Percentiles rank a stretch among this genome's conserved stretches.
phyloP scores from a whole-genome alignment of 2,329 filamentous ascomycete species.

The Colletotrichum sp. region DNA sequence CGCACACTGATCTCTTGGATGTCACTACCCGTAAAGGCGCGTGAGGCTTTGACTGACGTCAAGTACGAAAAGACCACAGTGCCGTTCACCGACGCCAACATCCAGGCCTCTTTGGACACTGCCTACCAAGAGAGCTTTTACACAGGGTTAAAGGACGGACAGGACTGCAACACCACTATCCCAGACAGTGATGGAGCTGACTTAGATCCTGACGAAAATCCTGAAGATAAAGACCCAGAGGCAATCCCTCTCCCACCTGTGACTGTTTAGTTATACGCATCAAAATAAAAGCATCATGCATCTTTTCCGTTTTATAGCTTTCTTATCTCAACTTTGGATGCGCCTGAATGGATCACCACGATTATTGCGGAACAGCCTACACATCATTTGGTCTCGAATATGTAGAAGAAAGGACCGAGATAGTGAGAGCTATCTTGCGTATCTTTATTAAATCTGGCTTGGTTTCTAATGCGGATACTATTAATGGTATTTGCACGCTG shows the following conservation, averaged over 20 bases:
- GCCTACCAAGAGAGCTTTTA: background rate
- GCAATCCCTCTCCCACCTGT: background rate
- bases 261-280: background rate
- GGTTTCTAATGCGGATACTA: too few relatives aligned
- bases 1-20: background rate
- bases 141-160: background rate
- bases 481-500: too few relatives aligned
- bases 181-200: background rate
- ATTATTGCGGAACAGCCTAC: too few relatives aligned
- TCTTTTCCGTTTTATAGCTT: background rate
- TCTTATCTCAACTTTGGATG: too few relatives aligned
- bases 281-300: background rate
- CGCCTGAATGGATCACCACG: too few relatives aligned
- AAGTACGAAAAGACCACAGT: background rate
- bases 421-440: too few relatives aligned
- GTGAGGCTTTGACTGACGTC: background rate
- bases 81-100: background rate
- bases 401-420: too few relatives aligned
- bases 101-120: background rate
- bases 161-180: background rate
- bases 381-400: too few relatives aligned
- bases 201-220: background rate
- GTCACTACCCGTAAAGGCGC: background rate
- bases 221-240: background rate
- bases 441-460: too few relatives aligned